Evolutionary conservation across 495 filamentous ascomycete genomes (phyloP), one percentile per base, ranked within the genome.

Genomic region (Talaromyces nanjingensis): DNA sequence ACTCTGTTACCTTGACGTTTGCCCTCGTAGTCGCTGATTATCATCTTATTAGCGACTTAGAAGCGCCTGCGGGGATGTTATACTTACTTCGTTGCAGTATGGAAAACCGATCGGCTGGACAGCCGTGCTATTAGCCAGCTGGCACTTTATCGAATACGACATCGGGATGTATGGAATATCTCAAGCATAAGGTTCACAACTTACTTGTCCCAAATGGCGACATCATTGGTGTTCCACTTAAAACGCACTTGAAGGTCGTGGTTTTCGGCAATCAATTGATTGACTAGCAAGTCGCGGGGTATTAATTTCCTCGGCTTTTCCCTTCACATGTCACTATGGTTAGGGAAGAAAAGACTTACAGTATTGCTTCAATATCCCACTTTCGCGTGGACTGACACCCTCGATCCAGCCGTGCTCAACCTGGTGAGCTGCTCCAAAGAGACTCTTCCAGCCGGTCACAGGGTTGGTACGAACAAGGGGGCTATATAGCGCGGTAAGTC

Each of bases 401-500:
- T 88, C 79, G 72, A 90, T 85, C 22, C 37, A 39, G n/a, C 29
- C 29, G 27, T 76, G 67, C 64, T 79, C 66, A 5, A 82, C 73
- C 71, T 87, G 84, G n/a, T 75, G 74, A 33, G 83, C 86, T 18
- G 86, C 77, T 0, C 81, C 80, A 67, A 88, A 92, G n/a, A 93
- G 74, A n/a, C 71, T 77, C 74, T 89, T 90, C 89, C 89, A 91
- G 14, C 89, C 89, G 0, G 89, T 91, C 2, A 91, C 84, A 0
- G 89, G 88, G 71, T 91, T 89, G 25, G 89, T 91, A 29, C 89
- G 83, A 16, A 91, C 75, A 12, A 90, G 52, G 7, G 52, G 52
- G 20, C 52, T 55, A 12, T 22, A 25, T 14, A 29, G 20, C 20
- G 4, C n/a, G n/a, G 12, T 42, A 14, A 16, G 14, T 12, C 3